phyloP scores from a whole-genome alignment of 139 green algal species.

The Coelastrella sp. region DNA sequence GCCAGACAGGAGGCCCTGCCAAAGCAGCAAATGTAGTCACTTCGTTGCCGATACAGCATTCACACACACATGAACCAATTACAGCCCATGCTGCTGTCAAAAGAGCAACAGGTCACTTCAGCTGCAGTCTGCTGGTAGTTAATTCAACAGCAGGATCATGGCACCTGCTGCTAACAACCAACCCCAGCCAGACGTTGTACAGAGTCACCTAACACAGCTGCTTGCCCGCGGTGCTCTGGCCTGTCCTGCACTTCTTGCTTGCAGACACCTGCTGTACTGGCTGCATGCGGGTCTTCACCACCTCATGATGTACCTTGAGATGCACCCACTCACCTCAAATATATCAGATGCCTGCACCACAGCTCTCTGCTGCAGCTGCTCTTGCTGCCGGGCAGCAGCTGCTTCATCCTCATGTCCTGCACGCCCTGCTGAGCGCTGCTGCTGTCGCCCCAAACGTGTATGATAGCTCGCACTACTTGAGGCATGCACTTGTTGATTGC shows the following conservation, averaged over 20 bases:
- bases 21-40: background rate
- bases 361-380: conserved; percentile 50
- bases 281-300: too few species aligned
- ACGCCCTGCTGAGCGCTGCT: conserved; percentile 8
- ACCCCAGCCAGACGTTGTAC: too few species aligned
- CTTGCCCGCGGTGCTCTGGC: too few species aligned
- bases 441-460: background rate
- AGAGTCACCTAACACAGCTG: too few species aligned
- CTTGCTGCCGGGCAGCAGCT: conserved; percentile 27
- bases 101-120: too few species aligned
- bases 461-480: conserved; percentile 1
- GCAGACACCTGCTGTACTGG: too few species aligned
- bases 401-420: conserved; percentile 11
- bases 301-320: too few species aligned
- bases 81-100: background rate
- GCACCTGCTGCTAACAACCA: too few species aligned
- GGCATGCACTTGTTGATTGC: background rate
- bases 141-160: too few species aligned
- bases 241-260: too few species aligned
- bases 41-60: background rate
- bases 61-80: background rate
- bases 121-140: too few species aligned
- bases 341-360: conserved; percentile 34
- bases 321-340: background rate
- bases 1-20: background rate